Evolutionary conservation across 1,284 basidiomycete species (phyloP), one percentile per base, ranked within the genome.

Genomic region (Puccinia brachypodii): DNA sequence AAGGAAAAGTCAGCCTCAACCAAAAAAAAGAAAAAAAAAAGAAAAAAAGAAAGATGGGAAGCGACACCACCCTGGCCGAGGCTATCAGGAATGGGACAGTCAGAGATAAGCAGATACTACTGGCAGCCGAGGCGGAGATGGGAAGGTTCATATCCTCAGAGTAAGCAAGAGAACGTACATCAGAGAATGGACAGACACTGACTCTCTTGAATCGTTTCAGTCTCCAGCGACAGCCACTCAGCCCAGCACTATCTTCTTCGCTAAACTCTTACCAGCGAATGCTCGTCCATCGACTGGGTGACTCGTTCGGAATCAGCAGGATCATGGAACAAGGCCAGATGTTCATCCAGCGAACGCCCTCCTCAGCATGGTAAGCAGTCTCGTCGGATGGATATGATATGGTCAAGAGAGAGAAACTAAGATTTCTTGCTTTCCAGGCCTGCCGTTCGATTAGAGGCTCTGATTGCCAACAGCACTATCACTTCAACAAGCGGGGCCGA

Each of bases 241-340:
- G 71, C 38, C 44, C 79, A 14, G 28, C 73, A 25, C 38, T 76
- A 33, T 82, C 73, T 4, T 76, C 25, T 47, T 76, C 80, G 19
- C 62, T 82, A 3, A 82, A 82, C 53, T 81, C 79, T 9, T 81
- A 81, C 68, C 80, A 82, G 47, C 73, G 62, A 2, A 76, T 82
- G 80, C 66, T 82, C 33, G 73, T 82, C 22, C 80, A 82, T 71
- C 80, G 71, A 38, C 50, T 81, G 4, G 79, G 79, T 16, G 79
- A 81, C 47, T 74, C 79, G 0, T 81, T 81, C 47, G 71, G 71
- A 58, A 47, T 82, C 36, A 82, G 76, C 11, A 40, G 73, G 11
- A 44, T 53, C 50, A 38, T 82, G 6, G 73, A 82, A 40, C 25
- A 42, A n/a, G 73, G 64, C 47, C 73, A 82, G 33, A 76, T 82